Evolutionary conservation across 768 basidiomycete genomes (phyloP).

Genomic region (Kwoniella europaea): DNA sequence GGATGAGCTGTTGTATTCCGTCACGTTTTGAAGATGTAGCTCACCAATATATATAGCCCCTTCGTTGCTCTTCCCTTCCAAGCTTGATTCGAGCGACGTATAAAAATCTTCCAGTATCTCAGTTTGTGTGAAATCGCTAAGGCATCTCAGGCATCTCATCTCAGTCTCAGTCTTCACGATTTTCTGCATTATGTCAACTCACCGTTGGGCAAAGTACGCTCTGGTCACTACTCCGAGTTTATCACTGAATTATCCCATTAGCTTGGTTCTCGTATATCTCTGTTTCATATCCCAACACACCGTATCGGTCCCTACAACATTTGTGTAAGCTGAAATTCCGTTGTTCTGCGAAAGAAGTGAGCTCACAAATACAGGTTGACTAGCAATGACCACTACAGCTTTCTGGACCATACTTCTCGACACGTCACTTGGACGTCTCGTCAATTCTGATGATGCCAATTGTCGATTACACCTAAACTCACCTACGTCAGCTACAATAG

Average conservation of each 20-base stretch:
- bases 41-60: conserved; percentile 93
- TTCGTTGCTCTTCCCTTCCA: conserved; percentile 82
- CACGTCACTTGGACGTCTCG: conserved; percentile 76
- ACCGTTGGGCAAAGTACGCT: conserved; percentile 85
- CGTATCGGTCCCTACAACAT: conserved; percentile 75
- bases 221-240: conserved; percentile 92
- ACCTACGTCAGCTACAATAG: background rate
- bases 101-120: conserved; percentile 89
- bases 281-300: too few species aligned
- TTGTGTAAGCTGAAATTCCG: background rate
- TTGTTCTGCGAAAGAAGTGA: background rate
- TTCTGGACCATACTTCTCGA: conserved; percentile 97
- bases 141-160: conserved; percentile 15
- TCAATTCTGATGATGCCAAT: conserved; percentile 76
- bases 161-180: background rate
- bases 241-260: conserved; percentile 65
- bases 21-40: conserved; percentile 35
- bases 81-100: conserved; percentile 72
- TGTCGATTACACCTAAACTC: conserved; percentile 84
- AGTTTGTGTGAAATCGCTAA: conserved; percentile 82
- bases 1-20: conserved; percentile 36
- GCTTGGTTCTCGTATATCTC: too few species aligned
- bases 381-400: conserved; percentile 89
- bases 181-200: conserved; percentile 19
- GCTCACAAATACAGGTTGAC: conserved; percentile 59